Conservation (phyloP, 1,139 yeast species). For the Yamadazyma kanchanaburiensis region DNA sequence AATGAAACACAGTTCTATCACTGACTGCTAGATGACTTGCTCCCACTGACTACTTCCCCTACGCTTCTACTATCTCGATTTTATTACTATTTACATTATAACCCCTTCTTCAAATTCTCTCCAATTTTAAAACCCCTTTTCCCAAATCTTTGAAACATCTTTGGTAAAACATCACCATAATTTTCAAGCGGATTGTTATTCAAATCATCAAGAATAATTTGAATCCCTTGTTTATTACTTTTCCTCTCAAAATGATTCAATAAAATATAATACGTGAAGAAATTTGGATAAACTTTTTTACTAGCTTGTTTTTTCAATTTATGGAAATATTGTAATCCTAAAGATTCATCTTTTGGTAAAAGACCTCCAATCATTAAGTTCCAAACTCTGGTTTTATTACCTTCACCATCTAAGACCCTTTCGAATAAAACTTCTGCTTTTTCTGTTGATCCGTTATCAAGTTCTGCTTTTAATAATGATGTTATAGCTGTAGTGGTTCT, state of each 20-base stretch:
- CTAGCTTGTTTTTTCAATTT: conserved; percentile 21
- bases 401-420: conserved; percentile 29
- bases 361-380: conserved; percentile 58
- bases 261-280: conserved; percentile 55
- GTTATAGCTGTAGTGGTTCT: conserved; percentile 41
- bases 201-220: conserved; percentile 36
- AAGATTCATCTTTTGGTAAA: conserved; percentile 29
- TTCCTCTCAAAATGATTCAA: conserved; percentile 40
- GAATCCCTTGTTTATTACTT: conserved; percentile 26
- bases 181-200: too few species aligned
- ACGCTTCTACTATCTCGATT: too few species aligned
- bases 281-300: conserved; percentile 40
- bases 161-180: too few species aligned
- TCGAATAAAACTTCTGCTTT: conserved; percentile 50
- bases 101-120: too few species aligned
- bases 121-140: too few species aligned
- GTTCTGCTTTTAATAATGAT: conserved; percentile 57
- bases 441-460: conserved; percentile 44
- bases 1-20: too few species aligned
- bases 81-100: too few species aligned
- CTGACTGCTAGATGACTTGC: too few species aligned
- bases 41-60: too few species aligned
- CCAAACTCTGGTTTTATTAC: conserved; percentile 47
- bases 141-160: too few species aligned
- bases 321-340: conserved; percentile 40